A percentile compares a stretch with the other conserved stretches of the same genome.
phyloP scores from a whole-genome alignment of 345 rosid species.

The Populus alba region DNA sequence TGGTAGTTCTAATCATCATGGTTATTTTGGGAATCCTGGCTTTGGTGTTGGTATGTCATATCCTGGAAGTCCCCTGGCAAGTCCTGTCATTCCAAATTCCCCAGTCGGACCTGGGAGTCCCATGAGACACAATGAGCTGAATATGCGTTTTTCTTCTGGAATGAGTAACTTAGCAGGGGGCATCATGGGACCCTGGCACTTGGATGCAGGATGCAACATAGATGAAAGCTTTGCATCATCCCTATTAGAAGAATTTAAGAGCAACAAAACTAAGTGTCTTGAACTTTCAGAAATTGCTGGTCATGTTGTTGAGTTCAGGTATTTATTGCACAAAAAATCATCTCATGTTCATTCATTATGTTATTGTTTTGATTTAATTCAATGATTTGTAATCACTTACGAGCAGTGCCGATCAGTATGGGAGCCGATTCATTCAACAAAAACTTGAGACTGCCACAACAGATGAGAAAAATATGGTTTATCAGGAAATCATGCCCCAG shows the following conservation, averaged over 20 bases:
- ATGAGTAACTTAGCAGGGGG: conserved; percentile 47
- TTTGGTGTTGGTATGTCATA: conserved; percentile 53
- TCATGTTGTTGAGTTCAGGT: conserved; percentile 83
- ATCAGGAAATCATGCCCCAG: conserved; percentile 81
- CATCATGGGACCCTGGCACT: conserved; percentile 55
- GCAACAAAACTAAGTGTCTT: conserved; percentile 67
- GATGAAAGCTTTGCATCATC: conserved; percentile 54
- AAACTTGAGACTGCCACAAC: conserved; percentile 86
- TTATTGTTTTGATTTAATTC: conserved; percentile 5
- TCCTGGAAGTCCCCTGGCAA: conserved; percentile 44
- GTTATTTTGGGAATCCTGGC: conserved; percentile 48
- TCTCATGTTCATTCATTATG: not conserved
- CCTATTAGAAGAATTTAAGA: conserved; percentile 64
- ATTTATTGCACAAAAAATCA: not conserved
- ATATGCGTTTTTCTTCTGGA: conserved; percentile 51
- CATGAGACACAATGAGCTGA: conserved; percentile 46
- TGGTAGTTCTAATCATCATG: conserved; percentile 32
- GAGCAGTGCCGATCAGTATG: conserved; percentile 87
- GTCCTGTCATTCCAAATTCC: conserved; percentile 46
- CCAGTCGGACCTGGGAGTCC: conserved; percentile 53
- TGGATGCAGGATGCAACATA: conserved; percentile 43
- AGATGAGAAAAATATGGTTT: conserved; percentile 85
- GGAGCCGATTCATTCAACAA: conserved; percentile 95
- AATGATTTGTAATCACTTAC: conserved; percentile 6
- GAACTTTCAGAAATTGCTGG: conserved; percentile 64